Percentiles rank a stretch among this genome's conserved stretches.
These are phyloP conservation scores for Corylus avellana DNA, from an alignment of 306 rosid species.

Conservation along the genomic window DNA sequence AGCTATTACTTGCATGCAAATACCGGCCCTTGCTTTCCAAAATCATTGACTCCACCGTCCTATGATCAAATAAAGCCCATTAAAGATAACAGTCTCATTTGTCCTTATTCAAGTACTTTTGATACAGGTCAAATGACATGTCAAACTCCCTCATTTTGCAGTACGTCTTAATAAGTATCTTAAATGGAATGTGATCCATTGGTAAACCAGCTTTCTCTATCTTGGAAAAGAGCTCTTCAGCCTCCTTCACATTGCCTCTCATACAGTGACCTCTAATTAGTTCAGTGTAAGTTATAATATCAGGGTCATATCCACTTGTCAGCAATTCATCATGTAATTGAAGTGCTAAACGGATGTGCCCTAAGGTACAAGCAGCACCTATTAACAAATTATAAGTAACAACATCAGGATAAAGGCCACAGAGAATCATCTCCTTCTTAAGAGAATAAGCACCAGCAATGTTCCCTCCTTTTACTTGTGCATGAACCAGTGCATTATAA, in stretches of 20 bases:
- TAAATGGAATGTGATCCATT: slow-evolving; percentile 65
- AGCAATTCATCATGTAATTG: slow-evolving; percentile 59
- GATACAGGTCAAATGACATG: slow-evolving; percentile 60
- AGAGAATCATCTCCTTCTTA: slow-evolving; percentile 64
- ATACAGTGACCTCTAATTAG: slow-evolving; percentile 63
- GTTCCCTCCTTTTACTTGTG: slow-evolving; percentile 58
- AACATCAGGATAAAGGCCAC: slow-evolving; percentile 62
- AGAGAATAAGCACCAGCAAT: slow-evolving; percentile 50
- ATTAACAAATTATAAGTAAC: slow-evolving; percentile 86
- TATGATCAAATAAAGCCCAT: slow-evolving; percentile 9
- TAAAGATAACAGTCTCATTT: slow-evolving; percentile 22
- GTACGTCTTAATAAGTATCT: slow-evolving; percentile 60
- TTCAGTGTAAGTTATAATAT: slow-evolving; percentile 70
- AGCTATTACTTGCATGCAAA: slow-evolving; percentile 22
- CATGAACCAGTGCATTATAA: slow-evolving; percentile 78
- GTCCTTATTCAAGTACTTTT: slow-evolving; percentile 52
- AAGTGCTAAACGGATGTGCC: slow-evolving; percentile 41
- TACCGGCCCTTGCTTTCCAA: slow-evolving; percentile 22
- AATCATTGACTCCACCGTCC: slow-evolving; percentile 12
- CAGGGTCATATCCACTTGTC: slow-evolving; percentile 57
- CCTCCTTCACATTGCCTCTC: slow-evolving; percentile 56
- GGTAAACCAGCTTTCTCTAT: slow-evolving; percentile 54
- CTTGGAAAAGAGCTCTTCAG: slow-evolving; percentile 58
- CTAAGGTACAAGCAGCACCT: slow-evolving; percentile 56
- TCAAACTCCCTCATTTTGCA: slow-evolving; percentile 57